Evolutionary conservation across 164 flowering plant species (phyloP).

Genomic region (Nymphaea thermarum): DNA sequence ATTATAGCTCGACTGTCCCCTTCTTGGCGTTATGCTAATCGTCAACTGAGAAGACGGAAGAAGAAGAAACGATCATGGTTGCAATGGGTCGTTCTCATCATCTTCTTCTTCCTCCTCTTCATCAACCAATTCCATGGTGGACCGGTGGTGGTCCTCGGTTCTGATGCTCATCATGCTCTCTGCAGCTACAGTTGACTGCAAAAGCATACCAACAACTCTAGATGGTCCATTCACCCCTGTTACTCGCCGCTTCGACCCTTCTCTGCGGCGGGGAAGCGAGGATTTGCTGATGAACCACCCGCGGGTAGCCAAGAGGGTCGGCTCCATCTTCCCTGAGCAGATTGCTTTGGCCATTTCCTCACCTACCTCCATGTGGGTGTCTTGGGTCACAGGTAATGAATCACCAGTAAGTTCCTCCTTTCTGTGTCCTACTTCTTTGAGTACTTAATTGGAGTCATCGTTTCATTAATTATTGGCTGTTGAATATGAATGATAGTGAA

Average conservation of each 20-base stretch:
- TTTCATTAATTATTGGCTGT: too few relatives aligned
- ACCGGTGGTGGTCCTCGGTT: neutral
- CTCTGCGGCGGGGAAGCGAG: conserved; percentile 60
- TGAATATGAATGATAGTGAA: too few relatives aligned
- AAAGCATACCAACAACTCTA: conserved; percentile 55
- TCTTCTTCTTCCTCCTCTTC: neutral
- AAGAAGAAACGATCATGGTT: conserved; percentile 2
- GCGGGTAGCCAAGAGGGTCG: conserved; percentile 46
- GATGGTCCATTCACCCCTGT: conserved; percentile 79
- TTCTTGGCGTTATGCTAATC: neutral
- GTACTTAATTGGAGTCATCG: too few relatives aligned
- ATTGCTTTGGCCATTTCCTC: conserved; percentile 70
- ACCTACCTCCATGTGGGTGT: conserved; percentile 77
- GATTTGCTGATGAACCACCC: conserved; percentile 76
- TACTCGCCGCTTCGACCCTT: conserved; percentile 54
- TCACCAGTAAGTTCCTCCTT: neutral
- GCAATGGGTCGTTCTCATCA: neutral
- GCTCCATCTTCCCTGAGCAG: conserved; percentile 64
- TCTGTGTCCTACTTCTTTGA: too few relatives aligned
- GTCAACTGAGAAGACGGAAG: neutral
- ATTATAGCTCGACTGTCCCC: neutral
- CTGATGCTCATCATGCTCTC: neutral
- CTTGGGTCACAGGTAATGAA: conserved; percentile 79
- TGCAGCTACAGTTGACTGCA: conserved; percentile 1
- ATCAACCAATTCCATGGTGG: neutral